Conservation (phyloP, 176 grass and related monocot species). For the Canna indica region DNA sequence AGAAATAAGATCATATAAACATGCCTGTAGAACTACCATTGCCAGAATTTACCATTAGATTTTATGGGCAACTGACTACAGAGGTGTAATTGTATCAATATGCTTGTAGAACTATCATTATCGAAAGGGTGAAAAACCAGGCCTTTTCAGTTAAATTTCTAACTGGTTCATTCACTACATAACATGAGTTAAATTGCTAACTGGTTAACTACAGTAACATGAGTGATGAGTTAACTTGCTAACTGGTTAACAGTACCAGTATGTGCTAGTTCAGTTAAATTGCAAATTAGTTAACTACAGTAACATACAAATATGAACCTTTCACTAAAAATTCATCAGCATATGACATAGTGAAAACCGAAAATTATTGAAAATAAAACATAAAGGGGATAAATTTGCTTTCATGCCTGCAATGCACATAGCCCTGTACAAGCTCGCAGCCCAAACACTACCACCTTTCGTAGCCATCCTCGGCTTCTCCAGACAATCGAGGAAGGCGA, state of each 20-base stretch:
- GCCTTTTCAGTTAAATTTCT: background rate
- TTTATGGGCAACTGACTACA: too few relatives aligned
- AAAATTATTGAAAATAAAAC: background rate
- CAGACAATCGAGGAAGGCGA: constrained; percentile 82
- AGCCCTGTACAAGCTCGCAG: constrained; percentile 55
- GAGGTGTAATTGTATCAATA: too few relatives aligned
- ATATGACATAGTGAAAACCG: background rate
- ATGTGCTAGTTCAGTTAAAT: too few relatives aligned
- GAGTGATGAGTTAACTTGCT: too few relatives aligned
- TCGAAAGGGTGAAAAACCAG: background rate
- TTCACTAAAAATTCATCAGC: background rate
- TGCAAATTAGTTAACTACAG: too few relatives aligned
- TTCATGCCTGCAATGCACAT: constrained; percentile 77
- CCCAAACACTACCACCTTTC: constrained; percentile 45
- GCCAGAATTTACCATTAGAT: background rate
- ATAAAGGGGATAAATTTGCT: background rate
- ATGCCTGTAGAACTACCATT: background rate
- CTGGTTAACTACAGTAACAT: too few relatives aligned
- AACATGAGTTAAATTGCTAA: too few relatives aligned
- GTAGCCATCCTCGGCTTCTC: constrained; percentile 59
- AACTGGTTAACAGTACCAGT: too few relatives aligned
- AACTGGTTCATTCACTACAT: too few relatives aligned
- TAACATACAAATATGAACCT: too few relatives aligned
- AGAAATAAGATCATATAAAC: background rate
- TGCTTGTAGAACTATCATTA: background rate